A percentile compares a stretch with the other conserved stretches of the same genome.
Conservation (phyloP, 176 grass and related monocot genomes). For the Dendrocalamus sinicus region DNA sequence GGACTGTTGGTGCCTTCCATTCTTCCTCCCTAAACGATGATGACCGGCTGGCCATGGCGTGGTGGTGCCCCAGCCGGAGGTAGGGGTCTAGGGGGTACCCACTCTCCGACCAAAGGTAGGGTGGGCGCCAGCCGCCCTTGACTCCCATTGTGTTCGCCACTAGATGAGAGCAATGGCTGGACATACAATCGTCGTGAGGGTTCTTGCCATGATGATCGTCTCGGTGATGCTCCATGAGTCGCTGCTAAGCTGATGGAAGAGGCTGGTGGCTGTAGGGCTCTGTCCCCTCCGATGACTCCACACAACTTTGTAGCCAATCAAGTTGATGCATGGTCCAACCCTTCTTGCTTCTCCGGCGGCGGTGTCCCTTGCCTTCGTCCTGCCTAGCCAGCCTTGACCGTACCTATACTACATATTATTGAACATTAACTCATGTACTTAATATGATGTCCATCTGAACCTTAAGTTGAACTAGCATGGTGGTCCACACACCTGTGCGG, state of each 20-base stretch:
- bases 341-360: fast-evolving
- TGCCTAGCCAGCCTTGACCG: neutral
- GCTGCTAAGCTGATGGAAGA: neutral
- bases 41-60: no score
- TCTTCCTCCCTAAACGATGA: no score
- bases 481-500: no score
- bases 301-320: neutral
- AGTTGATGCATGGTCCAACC: fast-evolving
- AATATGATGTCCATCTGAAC: neutral
- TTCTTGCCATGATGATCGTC: neutral
- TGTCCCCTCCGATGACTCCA: neutral
- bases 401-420: neutral
- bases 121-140: no score
- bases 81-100: no score
- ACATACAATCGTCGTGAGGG: neutral
- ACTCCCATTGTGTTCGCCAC: no score
- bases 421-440: neutral
- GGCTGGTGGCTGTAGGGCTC: neutral
- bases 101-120: no score
- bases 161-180: neutral
- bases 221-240: neutral
- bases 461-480: neutral
- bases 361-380: neutral
- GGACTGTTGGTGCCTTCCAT: no score
- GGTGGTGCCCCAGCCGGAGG: no score